Percentiles rank a stretch among this genome's conserved stretches.
These are phyloP conservation scores for Stramenopiles sp. DNA, from an alignment of 352 stramenopile genomes.

Conservation along the genomic window DNA sequence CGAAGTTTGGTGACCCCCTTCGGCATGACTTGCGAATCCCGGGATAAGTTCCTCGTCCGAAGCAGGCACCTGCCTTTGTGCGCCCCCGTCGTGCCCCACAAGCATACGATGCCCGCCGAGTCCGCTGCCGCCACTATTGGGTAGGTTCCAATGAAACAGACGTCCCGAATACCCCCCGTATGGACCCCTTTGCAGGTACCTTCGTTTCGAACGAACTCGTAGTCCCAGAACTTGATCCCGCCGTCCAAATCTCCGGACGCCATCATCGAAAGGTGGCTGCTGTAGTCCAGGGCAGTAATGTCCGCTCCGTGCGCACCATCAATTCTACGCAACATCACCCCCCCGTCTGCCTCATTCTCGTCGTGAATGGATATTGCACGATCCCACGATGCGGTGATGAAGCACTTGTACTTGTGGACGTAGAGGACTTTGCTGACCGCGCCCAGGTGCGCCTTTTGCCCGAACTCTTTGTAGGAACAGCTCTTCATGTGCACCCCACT, in stretches of 20 bases:
- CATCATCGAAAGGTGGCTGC: conserved; percentile 43
- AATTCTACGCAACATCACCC: conserved; percentile 45
- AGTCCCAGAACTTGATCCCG: conserved; percentile 53
- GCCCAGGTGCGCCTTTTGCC: conserved; percentile 38
- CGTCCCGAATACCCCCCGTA: conserved; percentile 37
- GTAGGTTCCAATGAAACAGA: conserved; percentile 47
- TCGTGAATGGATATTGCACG: conserved; percentile 52
- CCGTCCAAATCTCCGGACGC: conserved; percentile 43
- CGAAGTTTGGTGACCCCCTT: neutral
- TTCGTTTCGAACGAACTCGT: conserved; percentile 49
- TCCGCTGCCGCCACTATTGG: conserved; percentile 44
- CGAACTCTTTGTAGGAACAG: conserved; percentile 41
- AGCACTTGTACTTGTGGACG: conserved; percentile 51
- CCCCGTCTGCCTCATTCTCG: conserved; percentile 49
- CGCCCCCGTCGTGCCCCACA: conserved; percentile 47
- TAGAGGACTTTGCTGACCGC: conserved; percentile 54
- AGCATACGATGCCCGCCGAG: conserved; percentile 40
- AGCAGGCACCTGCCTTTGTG: conserved; percentile 49
- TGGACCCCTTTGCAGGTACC: conserved; percentile 22
- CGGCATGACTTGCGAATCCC: neutral
- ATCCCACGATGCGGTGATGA: conserved; percentile 56
- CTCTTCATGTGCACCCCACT: conserved; percentile 62
- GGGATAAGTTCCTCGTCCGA: conserved; percentile 15
- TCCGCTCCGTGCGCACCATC: conserved; percentile 43
- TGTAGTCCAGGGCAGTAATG: conserved; percentile 51